These are phyloP conservation scores for Drosera spatulata DNA, from an alignment of 179 eudicot genomes.

Conservation along the genomic window DNA sequence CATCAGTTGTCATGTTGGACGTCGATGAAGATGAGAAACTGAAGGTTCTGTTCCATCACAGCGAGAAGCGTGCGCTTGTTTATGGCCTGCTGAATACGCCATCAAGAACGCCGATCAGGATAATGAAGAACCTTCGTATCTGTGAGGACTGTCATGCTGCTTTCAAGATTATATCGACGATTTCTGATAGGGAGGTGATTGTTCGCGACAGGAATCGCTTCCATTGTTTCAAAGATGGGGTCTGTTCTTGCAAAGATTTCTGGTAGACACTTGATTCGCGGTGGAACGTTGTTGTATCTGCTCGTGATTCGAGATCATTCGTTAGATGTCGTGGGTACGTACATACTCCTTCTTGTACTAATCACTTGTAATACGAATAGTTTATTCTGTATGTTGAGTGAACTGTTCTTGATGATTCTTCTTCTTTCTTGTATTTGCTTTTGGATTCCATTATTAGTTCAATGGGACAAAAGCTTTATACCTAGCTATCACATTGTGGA, in stretches of 20 bases:
- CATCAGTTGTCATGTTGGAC: conserved; percentile 12
- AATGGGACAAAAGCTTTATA: no score
- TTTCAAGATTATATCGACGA: conserved; percentile 12
- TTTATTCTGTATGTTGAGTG: no score
- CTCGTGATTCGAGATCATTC: no score
- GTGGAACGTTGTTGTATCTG: background rate
- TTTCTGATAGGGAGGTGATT: conserved; percentile 8
- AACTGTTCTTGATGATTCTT: no score
- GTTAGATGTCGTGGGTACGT: background rate
- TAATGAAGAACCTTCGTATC: conserved; percentile 17
- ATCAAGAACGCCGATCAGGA: conserved; percentile 5
- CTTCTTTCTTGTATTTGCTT: no score
- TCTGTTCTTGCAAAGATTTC: conserved; percentile 13
- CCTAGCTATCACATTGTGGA: no score
- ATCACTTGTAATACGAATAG: background rate
- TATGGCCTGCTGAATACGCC: conserved; percentile 10
- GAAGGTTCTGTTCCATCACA: conserved; percentile 13
- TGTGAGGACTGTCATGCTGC: conserved; percentile 14
- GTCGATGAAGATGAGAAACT: conserved; percentile 15
- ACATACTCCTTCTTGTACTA: background rate
- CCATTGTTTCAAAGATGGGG: conserved; percentile 13
- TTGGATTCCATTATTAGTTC: no score
- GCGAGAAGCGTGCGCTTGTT: conserved; percentile 14
- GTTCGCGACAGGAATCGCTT: conserved; percentile 15
- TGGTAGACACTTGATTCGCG: conserved; percentile 3